Evolutionary conservation across 805 yeast species (phyloP).

Genomic region (Ogataea saltuana): DNA sequence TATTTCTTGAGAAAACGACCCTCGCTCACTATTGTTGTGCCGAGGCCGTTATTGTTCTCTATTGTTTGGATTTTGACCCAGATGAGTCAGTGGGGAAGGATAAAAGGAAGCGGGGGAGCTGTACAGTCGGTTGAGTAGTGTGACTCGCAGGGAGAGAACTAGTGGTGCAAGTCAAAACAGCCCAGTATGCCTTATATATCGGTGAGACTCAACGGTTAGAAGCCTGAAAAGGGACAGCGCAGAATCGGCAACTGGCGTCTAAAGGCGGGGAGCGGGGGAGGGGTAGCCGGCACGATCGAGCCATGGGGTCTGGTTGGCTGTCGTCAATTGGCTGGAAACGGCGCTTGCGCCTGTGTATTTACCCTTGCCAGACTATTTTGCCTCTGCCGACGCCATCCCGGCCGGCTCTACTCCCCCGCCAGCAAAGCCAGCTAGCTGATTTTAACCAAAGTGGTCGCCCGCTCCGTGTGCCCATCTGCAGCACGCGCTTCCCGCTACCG

Average conservation of each 20-base stretch:
- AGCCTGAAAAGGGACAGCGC: constrained; percentile 1
- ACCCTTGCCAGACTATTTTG: no score
- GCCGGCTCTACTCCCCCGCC: no score
- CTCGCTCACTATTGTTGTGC: neutral
- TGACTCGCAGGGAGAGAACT: no score
- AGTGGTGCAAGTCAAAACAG: no score
- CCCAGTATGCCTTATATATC: constrained; percentile 1
- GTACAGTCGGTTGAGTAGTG: no score
- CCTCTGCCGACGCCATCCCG: no score
- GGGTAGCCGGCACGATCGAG: neutral
- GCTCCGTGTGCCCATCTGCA: constrained; percentile 6
- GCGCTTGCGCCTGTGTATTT: no score
- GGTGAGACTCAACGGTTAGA: constrained; percentile 1
- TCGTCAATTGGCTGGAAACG: no score
- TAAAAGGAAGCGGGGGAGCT: neutral
- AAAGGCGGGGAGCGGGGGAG: constrained; percentile 6
- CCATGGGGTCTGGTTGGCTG: constrained; percentile 2
- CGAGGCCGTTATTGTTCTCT: neutral
- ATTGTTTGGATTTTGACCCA: constrained; percentile 1
- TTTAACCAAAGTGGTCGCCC: neutral
- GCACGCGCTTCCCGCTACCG: neutral
- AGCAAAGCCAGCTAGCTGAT: no score
- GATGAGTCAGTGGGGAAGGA: constrained; percentile 4
- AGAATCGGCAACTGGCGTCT: constrained; percentile 1
- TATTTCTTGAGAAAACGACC: constrained; percentile 1